phyloP scores from a whole-genome alignment of 2,329 filamentous ascomycete genomes.

The Stagonosporopsis cucurbitacearum region DNA sequence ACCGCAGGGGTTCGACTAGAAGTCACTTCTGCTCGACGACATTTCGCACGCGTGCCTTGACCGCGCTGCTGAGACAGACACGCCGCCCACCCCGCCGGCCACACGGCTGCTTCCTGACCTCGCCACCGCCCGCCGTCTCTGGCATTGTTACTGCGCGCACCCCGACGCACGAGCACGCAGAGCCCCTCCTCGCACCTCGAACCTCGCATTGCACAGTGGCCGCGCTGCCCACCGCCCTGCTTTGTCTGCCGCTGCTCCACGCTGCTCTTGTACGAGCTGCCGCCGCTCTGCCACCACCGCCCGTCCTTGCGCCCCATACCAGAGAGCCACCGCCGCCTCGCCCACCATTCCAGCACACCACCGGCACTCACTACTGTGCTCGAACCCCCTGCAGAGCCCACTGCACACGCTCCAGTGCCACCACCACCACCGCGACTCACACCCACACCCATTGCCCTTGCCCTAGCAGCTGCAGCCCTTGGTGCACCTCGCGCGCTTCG shows the following conservation, averaged over 20 bases:
- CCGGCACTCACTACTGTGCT: slow-evolving; percentile 9
- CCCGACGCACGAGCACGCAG: slow-evolving; percentile 7
- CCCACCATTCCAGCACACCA: slow-evolving; percentile 2
- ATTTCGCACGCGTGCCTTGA: slow-evolving; percentile 15
- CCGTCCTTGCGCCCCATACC: slow-evolving; percentile 35
- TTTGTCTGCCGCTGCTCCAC: slow-evolving; percentile 7
- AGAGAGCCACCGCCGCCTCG: slow-evolving; percentile 14
- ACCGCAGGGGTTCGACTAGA: slow-evolving; percentile 31
- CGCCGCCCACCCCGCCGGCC: slow-evolving; percentile 4
- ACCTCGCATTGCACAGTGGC: slow-evolving; percentile 18
- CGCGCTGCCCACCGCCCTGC: slow-evolving; percentile 10
- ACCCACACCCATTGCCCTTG: slow-evolving; percentile 19
- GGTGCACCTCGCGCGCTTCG: slow-evolving; percentile 39
- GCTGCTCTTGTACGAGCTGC: slow-evolving; percentile 33
- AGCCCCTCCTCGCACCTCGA: slow-evolving; percentile 19
- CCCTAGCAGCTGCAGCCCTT: slow-evolving; percentile 37
- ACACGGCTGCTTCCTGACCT: slow-evolving; percentile 7
- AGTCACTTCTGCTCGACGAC: slow-evolving; percentile 17
- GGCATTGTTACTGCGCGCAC: not conserved
- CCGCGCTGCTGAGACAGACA: slow-evolving; percentile 11
- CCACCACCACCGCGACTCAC: slow-evolving; percentile 17
- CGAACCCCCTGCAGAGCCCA: slow-evolving; percentile 22
- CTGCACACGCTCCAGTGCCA: slow-evolving; percentile 22
- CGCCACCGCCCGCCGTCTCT: slow-evolving; percentile 7
- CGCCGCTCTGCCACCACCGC: slow-evolving; percentile 30